Conservation (phyloP, 345 rosid genomes). For the Boechera retrofracta region DNA sequence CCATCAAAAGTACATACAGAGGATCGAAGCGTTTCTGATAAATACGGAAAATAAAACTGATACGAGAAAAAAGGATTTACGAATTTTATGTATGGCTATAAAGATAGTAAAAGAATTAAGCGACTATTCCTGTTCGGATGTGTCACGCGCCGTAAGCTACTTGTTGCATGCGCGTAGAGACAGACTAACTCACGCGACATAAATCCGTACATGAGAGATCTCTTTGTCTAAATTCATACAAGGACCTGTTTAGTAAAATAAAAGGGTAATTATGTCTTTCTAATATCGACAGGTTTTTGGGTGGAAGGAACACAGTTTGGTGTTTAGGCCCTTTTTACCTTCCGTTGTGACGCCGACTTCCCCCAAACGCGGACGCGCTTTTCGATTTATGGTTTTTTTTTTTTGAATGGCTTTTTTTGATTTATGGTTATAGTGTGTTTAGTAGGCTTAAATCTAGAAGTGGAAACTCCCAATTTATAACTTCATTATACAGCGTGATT, state of each 20-base stretch:
- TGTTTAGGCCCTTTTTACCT: slow-evolving; percentile 7
- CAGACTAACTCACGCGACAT: slow-evolving; percentile 12
- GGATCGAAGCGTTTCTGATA: too few species aligned
- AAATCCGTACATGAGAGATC: slow-evolving; percentile 15
- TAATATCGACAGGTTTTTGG: background rate
- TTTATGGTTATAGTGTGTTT: background rate
- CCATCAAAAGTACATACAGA: too few species aligned
- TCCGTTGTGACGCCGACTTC: slow-evolving; percentile 37
- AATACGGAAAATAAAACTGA: too few species aligned
- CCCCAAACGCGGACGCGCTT: slow-evolving; percentile 39
- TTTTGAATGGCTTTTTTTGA: too few species aligned
- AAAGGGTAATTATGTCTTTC: slow-evolving; percentile 32
- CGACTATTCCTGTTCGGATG: too few species aligned
- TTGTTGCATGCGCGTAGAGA: background rate
- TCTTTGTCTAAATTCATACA: background rate
- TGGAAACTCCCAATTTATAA: background rate
- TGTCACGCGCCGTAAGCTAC: too few species aligned
- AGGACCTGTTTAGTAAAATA: background rate
- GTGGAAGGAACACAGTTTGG: background rate
- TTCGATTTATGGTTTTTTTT: background rate
- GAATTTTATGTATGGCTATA: too few species aligned
- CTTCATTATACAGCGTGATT: background rate
- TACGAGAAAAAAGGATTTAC: too few species aligned
- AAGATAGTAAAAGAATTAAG: too few species aligned
- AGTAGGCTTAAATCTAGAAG: background rate